These are phyloP conservation scores for Elsinoe arachidis DNA, from an alignment of 2,329 filamentous ascomycete genomes.

Conservation along the genomic window DNA sequence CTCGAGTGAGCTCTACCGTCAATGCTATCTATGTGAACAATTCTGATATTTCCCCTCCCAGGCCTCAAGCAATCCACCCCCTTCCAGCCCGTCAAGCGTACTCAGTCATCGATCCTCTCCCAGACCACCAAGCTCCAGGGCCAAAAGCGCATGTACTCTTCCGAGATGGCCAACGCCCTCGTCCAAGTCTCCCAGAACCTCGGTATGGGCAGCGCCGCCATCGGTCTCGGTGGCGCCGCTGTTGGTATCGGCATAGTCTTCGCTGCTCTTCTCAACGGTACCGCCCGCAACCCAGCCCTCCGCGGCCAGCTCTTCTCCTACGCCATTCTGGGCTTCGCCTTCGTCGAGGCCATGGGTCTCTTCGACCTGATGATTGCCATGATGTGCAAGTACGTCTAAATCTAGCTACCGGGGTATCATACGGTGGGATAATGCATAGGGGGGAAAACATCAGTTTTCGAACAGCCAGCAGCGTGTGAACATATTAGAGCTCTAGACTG, in stretches of 20 bases:
- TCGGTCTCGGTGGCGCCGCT: constrained; percentile 70
- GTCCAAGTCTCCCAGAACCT: constrained; percentile 87
- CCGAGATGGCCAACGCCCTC: constrained; percentile 79
- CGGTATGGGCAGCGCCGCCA: constrained; percentile 81
- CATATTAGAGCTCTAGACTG: constrained; percentile 2
- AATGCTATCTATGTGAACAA: constrained; percentile 8
- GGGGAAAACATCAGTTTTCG: neutral
- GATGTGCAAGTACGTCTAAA: constrained; percentile 61
- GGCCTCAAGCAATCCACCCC: constrained; percentile 41
- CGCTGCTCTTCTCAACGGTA: constrained; percentile 78
- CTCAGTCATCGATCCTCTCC: constrained; percentile 51
- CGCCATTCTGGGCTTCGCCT: constrained; percentile 91
- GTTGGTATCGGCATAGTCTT: constrained; percentile 94
- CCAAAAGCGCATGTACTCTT: constrained; percentile 63
- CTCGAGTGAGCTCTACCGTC: constrained; percentile 50
- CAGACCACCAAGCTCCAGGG: constrained; percentile 44
- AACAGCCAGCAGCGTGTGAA: no score
- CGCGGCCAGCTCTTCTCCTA: constrained; percentile 93
- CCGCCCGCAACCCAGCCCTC: constrained; percentile 90
- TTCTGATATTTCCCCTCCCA: constrained; percentile 17
- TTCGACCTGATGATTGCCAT: constrained; percentile 88
- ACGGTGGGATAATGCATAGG: neutral
- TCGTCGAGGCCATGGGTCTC: constrained; percentile 86
- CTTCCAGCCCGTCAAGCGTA: constrained; percentile 68
- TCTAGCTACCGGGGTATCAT: neutral